Conservation (phyloP, 2,329 filamentous ascomycete genomes). For the Epichloe typhina region DNA sequence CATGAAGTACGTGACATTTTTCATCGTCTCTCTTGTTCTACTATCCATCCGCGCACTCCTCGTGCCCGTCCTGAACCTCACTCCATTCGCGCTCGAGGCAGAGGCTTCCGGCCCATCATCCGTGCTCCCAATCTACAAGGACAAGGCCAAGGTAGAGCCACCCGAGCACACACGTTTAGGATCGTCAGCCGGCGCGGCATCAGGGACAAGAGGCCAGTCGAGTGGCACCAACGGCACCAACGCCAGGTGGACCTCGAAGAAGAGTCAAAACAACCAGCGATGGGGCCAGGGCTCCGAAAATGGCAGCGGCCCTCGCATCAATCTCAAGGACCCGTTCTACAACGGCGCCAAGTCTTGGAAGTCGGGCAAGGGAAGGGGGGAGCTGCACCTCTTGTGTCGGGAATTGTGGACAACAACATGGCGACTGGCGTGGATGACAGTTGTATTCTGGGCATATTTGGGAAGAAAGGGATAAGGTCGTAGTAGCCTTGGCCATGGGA, state of each 20-base stretch:
- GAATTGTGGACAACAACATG: constrained; percentile 51
- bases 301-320: constrained; percentile 36
- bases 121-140: constrained; percentile 33
- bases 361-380: constrained; percentile 14
- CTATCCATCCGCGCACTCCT: constrained; percentile 43
- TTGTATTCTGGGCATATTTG: constrained; percentile 54
- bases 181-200: constrained; percentile 6
- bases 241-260: constrained; percentile 13
- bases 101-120: constrained; percentile 12
- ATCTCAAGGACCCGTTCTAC: constrained; percentile 31
- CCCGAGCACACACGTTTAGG: constrained; percentile 12
- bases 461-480: constrained; percentile 42
- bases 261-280: constrained; percentile 14
- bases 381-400: constrained; percentile 33
- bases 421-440: constrained; percentile 49
- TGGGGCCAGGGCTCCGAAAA: constrained; percentile 32
- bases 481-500: not conserved
- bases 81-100: constrained; percentile 38
- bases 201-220: constrained; percentile 10
- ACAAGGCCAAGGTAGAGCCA: constrained; percentile 40
- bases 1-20: constrained; percentile 58
- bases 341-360: constrained; percentile 25
- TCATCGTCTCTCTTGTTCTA: constrained; percentile 37
- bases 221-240: constrained; percentile 10
- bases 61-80: constrained; percentile 39